Evolutionary conservation across 345 rosid genomes (phyloP), one percentile per base, ranked within the genome.

Genomic region (Melastoma malabathricum): DNA sequence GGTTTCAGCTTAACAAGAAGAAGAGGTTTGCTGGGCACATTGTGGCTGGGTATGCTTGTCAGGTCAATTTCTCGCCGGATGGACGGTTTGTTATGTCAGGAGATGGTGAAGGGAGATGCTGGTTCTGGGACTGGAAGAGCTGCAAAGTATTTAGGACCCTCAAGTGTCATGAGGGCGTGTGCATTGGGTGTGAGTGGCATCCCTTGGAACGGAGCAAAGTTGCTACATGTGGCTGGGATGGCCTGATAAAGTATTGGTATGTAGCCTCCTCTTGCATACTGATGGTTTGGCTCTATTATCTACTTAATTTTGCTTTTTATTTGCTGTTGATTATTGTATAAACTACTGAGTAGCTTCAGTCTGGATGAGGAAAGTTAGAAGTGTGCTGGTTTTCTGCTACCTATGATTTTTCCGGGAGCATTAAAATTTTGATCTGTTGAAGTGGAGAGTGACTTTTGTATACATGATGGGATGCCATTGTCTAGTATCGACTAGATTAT

Each of bases 71-170:
- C 76, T 92, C 97, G 6, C 98, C 97, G 1, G 98, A 92, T 73
- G 97, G 98, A 8, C 73, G 98, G 59, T 92, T 92, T 81, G 97
- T 92, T 6, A 81, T 92, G 94, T 92, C 98, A 1, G 98, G 98
- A 67, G 98, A 92, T 75, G 98, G 97, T 44, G 98, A 92, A 61
- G 98, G 97, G 54, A 85, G 72, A 69, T 87, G 96, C 75, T 92
- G 98, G 98, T 92, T 92, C 69, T 92, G 97, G 97, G 97, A 87
- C 61, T 92, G 98, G 98, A 90, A 90, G 85, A 84, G 93, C 51
- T 82, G 96, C 73, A 87, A 77, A 70, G 95, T 90, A 4, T 86
- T 90, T 56, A 82, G 87, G 66, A 90, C 92, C 31, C 79, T 90
- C 29, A 90, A 74, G 55, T 90, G 98, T 71, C 98, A 90, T 15